Base-by-base conservation (phyloP, 495 filamentous ascomycete species). In the Xylaria acuta region DNA sequence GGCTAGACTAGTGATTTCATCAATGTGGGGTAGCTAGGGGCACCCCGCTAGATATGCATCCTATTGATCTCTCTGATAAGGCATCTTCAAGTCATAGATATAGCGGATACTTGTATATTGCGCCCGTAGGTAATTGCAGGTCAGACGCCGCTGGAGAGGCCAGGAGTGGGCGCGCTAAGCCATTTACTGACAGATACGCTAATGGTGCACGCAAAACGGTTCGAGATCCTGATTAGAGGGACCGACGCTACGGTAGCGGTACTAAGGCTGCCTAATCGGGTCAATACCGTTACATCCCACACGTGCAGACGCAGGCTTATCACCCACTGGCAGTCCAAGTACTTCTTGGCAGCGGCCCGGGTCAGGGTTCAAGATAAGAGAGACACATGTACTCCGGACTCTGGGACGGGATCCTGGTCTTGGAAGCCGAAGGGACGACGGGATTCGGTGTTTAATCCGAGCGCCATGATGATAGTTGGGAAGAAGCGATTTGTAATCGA, bases 401-500 rank as follows among this genome's bases (percentile, higher is more conserved):
- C 20, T 25, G n/a, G 36, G 30, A 58, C 54, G 54, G 51, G 54
- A 53, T 53, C 49, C 49, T 53, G 8, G 49, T 53, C 22, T 25
- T 53, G 49, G 22, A 12, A 53, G 54, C 54, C 30, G 54, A 58
- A 59, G 32, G 7, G 32, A 22, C 36, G 56, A 38, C 27, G 30
- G 56, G 38, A 27, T 22, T 30, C 60, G 60, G 60, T 64, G 5
- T 43, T 64, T 30, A 18, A 6, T 12, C 60, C 38, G 58, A 38
- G 58, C 8, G 58, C 58, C 34, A 38, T 30, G 11, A 16, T 43
- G n/a, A 43, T 25, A 16, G n/a, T 64, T 40, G 38, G 47, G 47
- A 51, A 20, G n/a, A 38, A 11, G 9, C 65, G 65, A 67, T 67
- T 67, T 67, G 65, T 67, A 67, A 67, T 67, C 65, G 49, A 25